phyloP scores from a whole-genome alignment of 495 filamentous ascomycete genomes.

The Penicillium coprophilum region DNA sequence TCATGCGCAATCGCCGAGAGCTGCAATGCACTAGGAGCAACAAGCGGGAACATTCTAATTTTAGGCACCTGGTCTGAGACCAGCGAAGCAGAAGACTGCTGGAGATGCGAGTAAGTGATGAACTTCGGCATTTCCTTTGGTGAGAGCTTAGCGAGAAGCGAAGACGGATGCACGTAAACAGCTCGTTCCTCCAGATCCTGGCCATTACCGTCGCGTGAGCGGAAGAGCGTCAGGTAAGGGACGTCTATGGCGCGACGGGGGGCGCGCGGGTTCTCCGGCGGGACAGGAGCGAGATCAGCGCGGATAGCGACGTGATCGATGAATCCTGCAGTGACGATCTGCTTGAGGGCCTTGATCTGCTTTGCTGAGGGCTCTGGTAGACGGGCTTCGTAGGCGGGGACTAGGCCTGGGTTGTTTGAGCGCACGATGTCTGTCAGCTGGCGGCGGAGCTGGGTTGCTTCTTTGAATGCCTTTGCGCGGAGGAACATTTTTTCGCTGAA shows the following conservation, averaged over 20 bases:
- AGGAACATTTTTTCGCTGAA: slow-evolving; percentile 85
- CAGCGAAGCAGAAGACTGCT: slow-evolving; percentile 57
- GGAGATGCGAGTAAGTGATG: slow-evolving; percentile 82
- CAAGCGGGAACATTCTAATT: slow-evolving; percentile 86
- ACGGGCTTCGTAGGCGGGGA: slow-evolving; percentile 56
- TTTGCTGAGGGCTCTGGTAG: slow-evolving; percentile 69
- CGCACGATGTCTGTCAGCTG: slow-evolving; percentile 81
- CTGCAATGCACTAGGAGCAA: slow-evolving; percentile 68
- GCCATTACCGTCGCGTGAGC: slow-evolving; percentile 55
- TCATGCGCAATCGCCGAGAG: slow-evolving; percentile 79
- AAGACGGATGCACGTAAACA: slow-evolving; percentile 87
- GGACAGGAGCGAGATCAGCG: slow-evolving; percentile 74
- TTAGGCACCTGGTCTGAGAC: slow-evolving; percentile 59
- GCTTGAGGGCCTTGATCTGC: slow-evolving; percentile 78
- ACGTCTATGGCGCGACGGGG: slow-evolving; percentile 83
- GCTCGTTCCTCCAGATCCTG: slow-evolving; percentile 53
- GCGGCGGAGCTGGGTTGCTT: slow-evolving; percentile 75
- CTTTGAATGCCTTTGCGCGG: slow-evolving; percentile 77
- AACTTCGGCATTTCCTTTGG: slow-evolving; percentile 77
- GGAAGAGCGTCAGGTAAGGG: slow-evolving; percentile 84
- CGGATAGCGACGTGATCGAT: slow-evolving; percentile 95
- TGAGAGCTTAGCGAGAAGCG: slow-evolving; percentile 69
- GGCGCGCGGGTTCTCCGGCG: slow-evolving; percentile 67
- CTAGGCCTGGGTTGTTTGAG: slow-evolving; percentile 67
- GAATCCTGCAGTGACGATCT: slow-evolving; percentile 89